These are phyloP conservation scores for Tulasnella sp. DNA, from an alignment of 768 basidiomycete species.

Conservation along the genomic window DNA sequence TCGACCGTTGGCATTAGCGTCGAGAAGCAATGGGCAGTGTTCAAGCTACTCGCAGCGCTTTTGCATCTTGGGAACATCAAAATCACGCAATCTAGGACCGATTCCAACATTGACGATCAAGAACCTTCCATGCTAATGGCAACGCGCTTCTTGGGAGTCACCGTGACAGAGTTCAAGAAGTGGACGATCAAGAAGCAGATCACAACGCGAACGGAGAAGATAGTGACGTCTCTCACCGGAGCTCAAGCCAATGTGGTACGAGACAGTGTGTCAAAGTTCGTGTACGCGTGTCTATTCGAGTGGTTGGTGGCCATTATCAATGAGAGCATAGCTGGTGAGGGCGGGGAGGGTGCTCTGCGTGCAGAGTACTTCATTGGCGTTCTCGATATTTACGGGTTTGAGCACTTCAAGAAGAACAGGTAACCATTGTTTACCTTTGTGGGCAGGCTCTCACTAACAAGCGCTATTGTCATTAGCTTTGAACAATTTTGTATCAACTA, in stretches of 20 bases:
- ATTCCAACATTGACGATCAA: slow-evolving; percentile 73
- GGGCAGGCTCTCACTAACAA: slow-evolving; percentile 8
- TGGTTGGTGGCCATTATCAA: slow-evolving; percentile 98
- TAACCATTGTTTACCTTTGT: slow-evolving; percentile 52
- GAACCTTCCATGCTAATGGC: slow-evolving; percentile 72
- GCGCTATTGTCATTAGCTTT: slow-evolving; percentile 27
- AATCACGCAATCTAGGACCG: slow-evolving; percentile 67
- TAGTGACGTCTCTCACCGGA: slow-evolving; percentile 74
- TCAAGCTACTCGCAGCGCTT: slow-evolving; percentile 82
- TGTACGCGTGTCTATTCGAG: slow-evolving; percentile 97
- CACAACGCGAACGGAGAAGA: slow-evolving; percentile 88
- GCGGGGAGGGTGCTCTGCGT: slow-evolving; percentile 75
- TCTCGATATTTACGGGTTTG: slow-evolving; percentile 94
- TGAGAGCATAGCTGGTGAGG: slow-evolving; percentile 92
- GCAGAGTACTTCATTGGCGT: slow-evolving; percentile 99
- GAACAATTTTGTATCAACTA: slow-evolving; percentile 99
- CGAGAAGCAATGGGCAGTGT: slow-evolving; percentile 97
- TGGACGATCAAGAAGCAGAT: slow-evolving; percentile 99
- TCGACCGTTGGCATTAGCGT: slow-evolving; percentile 96
- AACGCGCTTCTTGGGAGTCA: slow-evolving; percentile 83
- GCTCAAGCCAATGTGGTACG: slow-evolving; percentile 88
- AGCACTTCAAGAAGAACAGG: slow-evolving; percentile 83
- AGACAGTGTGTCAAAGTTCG: slow-evolving; percentile 96
- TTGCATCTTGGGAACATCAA: slow-evolving; percentile 98
- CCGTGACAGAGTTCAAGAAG: slow-evolving; percentile 88